phyloP scores from a whole-genome alignment of 202 grass and related monocot genomes.

The Panicum hallii region DNA sequence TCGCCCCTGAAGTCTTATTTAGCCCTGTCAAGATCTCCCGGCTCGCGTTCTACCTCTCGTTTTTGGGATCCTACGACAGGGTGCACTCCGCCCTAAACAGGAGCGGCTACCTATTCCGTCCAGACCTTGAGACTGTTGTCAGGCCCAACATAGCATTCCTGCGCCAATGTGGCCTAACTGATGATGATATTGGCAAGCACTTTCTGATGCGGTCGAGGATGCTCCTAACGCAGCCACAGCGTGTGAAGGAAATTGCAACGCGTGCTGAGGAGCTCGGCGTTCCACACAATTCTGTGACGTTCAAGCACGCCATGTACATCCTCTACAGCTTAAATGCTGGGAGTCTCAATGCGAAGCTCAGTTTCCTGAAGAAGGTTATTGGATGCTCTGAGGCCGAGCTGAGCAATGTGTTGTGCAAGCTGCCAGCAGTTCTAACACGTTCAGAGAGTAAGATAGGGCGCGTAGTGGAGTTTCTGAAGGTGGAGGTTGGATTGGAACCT shows the following conservation, averaged over 20 bases:
- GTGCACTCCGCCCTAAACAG: not conserved
- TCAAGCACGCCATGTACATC: not conserved
- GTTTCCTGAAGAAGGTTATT: conserved; percentile 38
- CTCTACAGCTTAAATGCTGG: not conserved
- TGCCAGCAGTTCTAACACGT: not conserved
- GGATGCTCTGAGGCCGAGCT: conserved; percentile 47
- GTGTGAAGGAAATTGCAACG: conserved; percentile 26
- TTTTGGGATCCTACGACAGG: conserved; percentile 39
- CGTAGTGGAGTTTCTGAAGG: conserved; percentile 25
- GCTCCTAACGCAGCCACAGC: conserved; percentile 2
- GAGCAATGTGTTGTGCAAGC: conserved; percentile 3
- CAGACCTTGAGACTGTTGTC: not conserved
- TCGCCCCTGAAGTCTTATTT: not conserved
- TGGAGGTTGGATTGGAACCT: conserved; percentile 43
- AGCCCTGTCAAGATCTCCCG: not conserved
- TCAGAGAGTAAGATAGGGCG: conserved; percentile 7
- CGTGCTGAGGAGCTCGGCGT: conserved; percentile 42
- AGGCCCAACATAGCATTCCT: conserved; percentile 38
- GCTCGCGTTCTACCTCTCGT: conserved; percentile 40
- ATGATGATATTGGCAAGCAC: not conserved
- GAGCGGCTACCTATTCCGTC: not conserved
- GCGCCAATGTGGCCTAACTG: conserved; percentile 37
- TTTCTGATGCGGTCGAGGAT: not conserved
- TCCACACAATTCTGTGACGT: conserved; percentile 8
- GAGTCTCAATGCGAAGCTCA: conserved; percentile 12